Base-by-base conservation (phyloP, 2,329 filamentous ascomycete species). In the Neonectria faginata region DNA sequence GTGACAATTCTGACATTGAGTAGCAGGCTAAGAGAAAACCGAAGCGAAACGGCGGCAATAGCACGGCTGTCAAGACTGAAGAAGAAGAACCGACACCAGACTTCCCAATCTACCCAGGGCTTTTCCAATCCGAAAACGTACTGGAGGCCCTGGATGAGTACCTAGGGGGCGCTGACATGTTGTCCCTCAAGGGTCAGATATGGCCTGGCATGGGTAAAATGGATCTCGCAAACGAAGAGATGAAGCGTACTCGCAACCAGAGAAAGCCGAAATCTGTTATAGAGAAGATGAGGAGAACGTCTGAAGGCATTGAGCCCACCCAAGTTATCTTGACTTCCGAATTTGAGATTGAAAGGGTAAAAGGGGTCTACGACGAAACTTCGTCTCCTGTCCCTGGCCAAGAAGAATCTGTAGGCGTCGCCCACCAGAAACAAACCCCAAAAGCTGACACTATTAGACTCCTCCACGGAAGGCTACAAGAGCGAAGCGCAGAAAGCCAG, bases 131-230 rank as follows among this genome's bases (percentile, higher is more conserved):
- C 1, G 73, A 76, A 7, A 69, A 76, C 41, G 74, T 79, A n/a
- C 39, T 59, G 8, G 75, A 75, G 14, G 33, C 68, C 16, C 71
- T 64, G 11, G 78, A 79, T 5, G 76, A 77, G 5, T 67, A 72
- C 25, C 62, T 70, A 16, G 52, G 60, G 2, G 65, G 62, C 31
- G 60, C 68, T 31, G 79, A 81, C 29, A 76, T 74, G 65, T 66
- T 81, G 66, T 74, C 77, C 11, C 83, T 94, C 57, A 94, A 94
- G 76, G 92, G 92, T 2, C 81, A 90, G n/a, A 82, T 88, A 51
- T 93, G 89, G 84, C 89, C 90, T 3, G 92, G 92, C 18, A 94
- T 94, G 92, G 86, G 88, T 57, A 84, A 93, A n/a, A 94, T 94
- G 75, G 92, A 95, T 77, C 89, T 92, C 57, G 92, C 92, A 5